These are phyloP conservation scores for Tritrichomonas musculus DNA, from an alignment of 208 protist genomes.

Conservation along the genomic window DNA sequence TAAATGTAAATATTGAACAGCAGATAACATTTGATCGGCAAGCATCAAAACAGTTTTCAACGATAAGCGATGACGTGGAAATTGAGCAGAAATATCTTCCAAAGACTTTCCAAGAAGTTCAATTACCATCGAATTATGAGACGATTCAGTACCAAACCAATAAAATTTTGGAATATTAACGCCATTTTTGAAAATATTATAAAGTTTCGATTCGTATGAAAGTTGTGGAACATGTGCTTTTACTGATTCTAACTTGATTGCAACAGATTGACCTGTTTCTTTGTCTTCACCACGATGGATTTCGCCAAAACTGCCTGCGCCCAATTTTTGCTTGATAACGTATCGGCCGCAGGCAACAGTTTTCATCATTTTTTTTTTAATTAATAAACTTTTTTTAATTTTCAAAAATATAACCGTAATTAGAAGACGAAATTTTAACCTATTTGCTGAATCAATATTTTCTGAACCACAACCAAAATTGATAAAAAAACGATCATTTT, in stretches of 20 bases:
- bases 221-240: conserved; percentile 85
- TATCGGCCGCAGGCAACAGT: no score
- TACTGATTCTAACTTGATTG: conserved; percentile 48
- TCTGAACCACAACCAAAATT: no score
- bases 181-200: conserved; percentile 65
- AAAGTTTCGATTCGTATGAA: conserved; percentile 88
- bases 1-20: not conserved
- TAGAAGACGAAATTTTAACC: no score
- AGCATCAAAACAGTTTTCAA: conserved; percentile 95
- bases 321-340: conserved; percentile 62
- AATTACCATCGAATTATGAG: conserved; percentile 97
- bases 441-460: no score
- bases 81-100: conserved; percentile 91
- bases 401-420: no score
- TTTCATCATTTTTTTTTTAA: no score
- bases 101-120: conserved; percentile 89
- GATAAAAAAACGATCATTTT: no score
- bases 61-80: conserved; percentile 74
- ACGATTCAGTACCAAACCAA: conserved; percentile 81
- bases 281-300: conserved; percentile 58
- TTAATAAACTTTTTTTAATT: no score
- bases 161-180: conserved; percentile 81
- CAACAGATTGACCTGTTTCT: conserved; percentile 54
- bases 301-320: conserved; percentile 90
- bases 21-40: conserved; percentile 80